Evolutionary conservation across 371 early-diverging fungal species (phyloP), one percentile per base, ranked within the genome.

Genomic region (Actinomortierella wolfii): DNA sequence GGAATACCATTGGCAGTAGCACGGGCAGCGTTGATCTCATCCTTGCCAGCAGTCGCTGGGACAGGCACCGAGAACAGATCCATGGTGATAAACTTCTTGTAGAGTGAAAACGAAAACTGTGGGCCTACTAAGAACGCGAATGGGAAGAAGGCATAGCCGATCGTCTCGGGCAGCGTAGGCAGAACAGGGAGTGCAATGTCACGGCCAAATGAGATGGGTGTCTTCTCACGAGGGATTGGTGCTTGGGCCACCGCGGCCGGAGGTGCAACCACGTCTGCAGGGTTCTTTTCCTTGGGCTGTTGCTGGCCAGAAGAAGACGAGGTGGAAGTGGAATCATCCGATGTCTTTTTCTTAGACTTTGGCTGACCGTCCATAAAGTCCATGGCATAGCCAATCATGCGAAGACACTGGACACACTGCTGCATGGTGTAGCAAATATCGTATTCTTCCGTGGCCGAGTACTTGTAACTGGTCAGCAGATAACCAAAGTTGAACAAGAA

Each of bases 361-460:
- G 61, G 59, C 29, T 68, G 74, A 7, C 86, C 90, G 61, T 91
- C 91, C 63, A 76, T 78, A 53, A 77, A 85, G 61, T 91, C 91
- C 71, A 87, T 80, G 20, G 80, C 85, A 59, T 88, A 86, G 0
- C 89, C 90, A 76, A 92, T 90, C 73, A 92, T 64, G 45, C 90
- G 82, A 29, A 92, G 75, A 58, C 87, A 87, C 21, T 90, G 77
- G 5, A 92, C 85, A 56, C 89, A 90, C 62, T 90, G 89, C 18
- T 88, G 81, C 83, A 89, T 90, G 5, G 89, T 88, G 83, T 88
- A 90, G 57, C 83, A 79, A 52, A 90, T 79, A 60, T 87, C 88
- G 51, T 89, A 89, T 0, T 79, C 86, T 47, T 83, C 85, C 15
- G 83, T 80, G 14, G 81, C 73, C 34, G 79, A 79, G 49, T 63